phyloP scores from a whole-genome alignment of 2,329 filamentous ascomycete genomes.

The Fusarium decemcellulare region DNA sequence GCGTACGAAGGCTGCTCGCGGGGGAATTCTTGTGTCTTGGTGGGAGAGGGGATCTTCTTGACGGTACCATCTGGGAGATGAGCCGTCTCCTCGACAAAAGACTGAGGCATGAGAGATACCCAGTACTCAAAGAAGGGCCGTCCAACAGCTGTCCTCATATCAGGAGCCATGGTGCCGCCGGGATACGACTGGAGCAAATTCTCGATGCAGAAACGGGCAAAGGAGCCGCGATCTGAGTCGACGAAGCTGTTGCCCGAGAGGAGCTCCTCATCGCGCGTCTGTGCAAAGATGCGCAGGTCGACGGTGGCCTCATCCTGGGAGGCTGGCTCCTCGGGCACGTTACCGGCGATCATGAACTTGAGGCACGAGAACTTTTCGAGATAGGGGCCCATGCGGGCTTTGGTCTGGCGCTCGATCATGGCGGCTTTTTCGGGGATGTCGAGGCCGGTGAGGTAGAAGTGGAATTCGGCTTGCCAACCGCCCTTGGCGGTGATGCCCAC shows the following conservation, averaged over 20 bases:
- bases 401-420: conserved; percentile 56
- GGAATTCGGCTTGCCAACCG: conserved; percentile 59
- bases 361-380: conserved; percentile 54
- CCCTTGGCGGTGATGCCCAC: conserved; percentile 59
- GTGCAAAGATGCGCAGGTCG: conserved; percentile 59
- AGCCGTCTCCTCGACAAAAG: conserved; percentile 30
- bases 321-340: conserved; percentile 52
- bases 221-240: conserved; percentile 13
- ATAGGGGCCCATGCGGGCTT: conserved; percentile 47
- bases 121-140: conserved; percentile 46
- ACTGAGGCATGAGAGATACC: conserved; percentile 45
- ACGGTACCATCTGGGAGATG: conserved; percentile 27
- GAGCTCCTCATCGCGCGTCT: conserved; percentile 58
- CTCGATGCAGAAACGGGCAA: conserved; percentile 40
- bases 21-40: conserved; percentile 14
- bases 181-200: conserved; percentile 57
- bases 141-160: conserved; percentile 54
- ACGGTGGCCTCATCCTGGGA: conserved; percentile 62
- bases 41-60: conserved; percentile 30
- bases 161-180: conserved; percentile 57
- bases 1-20: conserved; percentile 36
- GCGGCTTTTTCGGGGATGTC: conserved; percentile 58
- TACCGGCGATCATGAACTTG: conserved; percentile 52
- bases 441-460: conserved; percentile 58
- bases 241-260: conserved; percentile 35